Evolutionary conservation across 495 filamentous ascomycete species (phyloP), one percentile per base, ranked within the genome.

Genomic region (Delitschia confertaspora): DNA sequence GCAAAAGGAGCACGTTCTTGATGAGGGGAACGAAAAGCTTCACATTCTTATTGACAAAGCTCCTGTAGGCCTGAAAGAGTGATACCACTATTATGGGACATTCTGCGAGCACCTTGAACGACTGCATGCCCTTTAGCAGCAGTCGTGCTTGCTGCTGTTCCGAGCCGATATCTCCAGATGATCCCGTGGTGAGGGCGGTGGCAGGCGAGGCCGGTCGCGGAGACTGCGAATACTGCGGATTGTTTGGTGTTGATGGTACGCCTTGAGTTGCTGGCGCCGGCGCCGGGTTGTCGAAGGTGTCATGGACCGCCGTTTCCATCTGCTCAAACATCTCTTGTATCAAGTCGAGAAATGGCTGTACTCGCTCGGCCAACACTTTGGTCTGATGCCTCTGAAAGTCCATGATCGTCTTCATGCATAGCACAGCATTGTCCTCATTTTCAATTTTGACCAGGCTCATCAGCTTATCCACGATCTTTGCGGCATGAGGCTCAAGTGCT

Each of bases 21-120:
- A 99, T 96, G 18, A 88, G 67, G 5, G 91, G 93, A 2, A 95
- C 84, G 51, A 99, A 99, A 2, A 76, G 69, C 69, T 85, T 91
- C 27, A 99, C 89, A 53, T 96, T 96, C 30, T 73, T 71, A 18
- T 74, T 66, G 2, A 95, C 91, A 19, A 78, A 82, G 17, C 59
- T 65, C 35, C 88, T 76, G 51, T 99, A 85, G 2, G 86, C 82
- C 63, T 96, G 91, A 65, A 99, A 96, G 50, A 96, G 82, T 6
- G 93, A 98, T 13, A 99, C 93, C 21, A 99, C 93, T 43, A 96
- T 95, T 47, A 99, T 99, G 1, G 93, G 93, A 50, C 88, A 96
- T 61, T 99, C 93, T 0, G 89, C 85, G 11, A 96, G 74, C 24
- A 99, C 93, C 63, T 96, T 99, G 73, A 99, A 99, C 4, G 89